These are phyloP conservation scores for Trifolium subterraneum DNA, from an alignment of 306 rosid genomes.

Conservation along the genomic window DNA sequence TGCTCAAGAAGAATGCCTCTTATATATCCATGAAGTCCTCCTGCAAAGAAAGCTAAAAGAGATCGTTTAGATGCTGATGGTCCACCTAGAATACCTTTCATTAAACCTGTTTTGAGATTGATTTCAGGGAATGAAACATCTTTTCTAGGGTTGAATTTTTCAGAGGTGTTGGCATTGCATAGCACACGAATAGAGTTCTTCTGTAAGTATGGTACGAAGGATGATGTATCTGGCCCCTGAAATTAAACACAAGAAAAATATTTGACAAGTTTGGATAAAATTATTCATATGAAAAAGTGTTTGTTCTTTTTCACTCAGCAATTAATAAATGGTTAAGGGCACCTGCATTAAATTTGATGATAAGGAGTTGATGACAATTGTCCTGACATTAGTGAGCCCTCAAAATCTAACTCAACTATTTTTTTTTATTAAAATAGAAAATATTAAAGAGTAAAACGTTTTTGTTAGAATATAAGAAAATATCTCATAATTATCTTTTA, in stretches of 20 bases:
- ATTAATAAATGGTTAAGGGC: too few relatives aligned
- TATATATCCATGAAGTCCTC: constrained; percentile 81
- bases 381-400: too few relatives aligned
- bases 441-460: too few relatives aligned
- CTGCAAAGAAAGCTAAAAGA: constrained; percentile 76
- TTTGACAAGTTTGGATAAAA: neutral
- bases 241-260: constrained; percentile 3
- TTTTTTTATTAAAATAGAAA: too few relatives aligned
- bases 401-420: too few relatives aligned
- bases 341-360: too few relatives aligned
- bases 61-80: constrained; percentile 72
- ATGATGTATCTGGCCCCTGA: constrained; percentile 80
- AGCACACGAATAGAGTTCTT: constrained; percentile 72
- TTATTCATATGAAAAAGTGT: neutral
- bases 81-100: constrained; percentile 63
- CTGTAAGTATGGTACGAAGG: constrained; percentile 50
- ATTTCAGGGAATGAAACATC: constrained; percentile 91
- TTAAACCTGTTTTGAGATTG: constrained; percentile 67
- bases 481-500: too few relatives aligned
- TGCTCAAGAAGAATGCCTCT: constrained; percentile 72
- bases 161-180: constrained; percentile 90
- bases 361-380: too few relatives aligned
- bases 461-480: too few relatives aligned
- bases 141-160: constrained; percentile 75
- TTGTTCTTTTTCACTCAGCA: neutral